Conservation (phyloP, 208 protist genomes). For the Balamuthia mandrillaris region DNA sequence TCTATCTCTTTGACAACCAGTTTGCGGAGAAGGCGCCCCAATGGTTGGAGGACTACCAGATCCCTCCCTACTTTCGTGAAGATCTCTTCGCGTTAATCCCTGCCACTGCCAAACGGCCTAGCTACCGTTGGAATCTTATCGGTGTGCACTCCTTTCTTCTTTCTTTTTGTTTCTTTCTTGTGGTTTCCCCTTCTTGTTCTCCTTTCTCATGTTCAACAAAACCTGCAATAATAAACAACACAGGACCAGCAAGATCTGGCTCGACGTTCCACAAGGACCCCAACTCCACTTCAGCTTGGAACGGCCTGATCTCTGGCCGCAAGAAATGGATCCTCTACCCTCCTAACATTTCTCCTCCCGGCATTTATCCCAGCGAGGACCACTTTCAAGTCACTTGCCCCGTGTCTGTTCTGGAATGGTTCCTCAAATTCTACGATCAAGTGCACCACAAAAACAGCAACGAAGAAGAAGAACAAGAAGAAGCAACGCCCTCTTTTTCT, state of each 20-base stretch:
- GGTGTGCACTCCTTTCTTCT: not conserved
- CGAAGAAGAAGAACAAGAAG: not conserved
- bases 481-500: not conserved
- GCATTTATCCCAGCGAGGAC: not conserved
- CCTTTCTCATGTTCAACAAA: not conserved
- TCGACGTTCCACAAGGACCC: slow-evolving; percentile 54
- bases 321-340: slow-evolving; percentile 62
- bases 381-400: slow-evolving; percentile 37
- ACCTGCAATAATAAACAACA: not conserved
- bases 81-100: slow-evolving; percentile 41
- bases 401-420: slow-evolving; percentile 49
- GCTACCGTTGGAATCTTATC: slow-evolving; percentile 1
- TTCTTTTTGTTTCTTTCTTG: not conserved
- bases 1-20: slow-evolving; percentile 58
- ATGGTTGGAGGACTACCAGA: slow-evolving; percentile 10
- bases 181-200: not conserved
- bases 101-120: not conserved
- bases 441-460: not conserved
- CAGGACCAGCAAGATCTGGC: slow-evolving; percentile 9
- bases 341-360: slow-evolving; percentile 36
- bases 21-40: slow-evolving; percentile 42
- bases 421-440: slow-evolving; percentile 52
- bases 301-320: slow-evolving; percentile 40
- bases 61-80: slow-evolving; percentile 39
- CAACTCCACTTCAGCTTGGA: slow-evolving; percentile 53